These are phyloP conservation scores for Trametes pubescens DNA, from an alignment of 1,284 basidiomycete genomes.

Conservation along the genomic window DNA sequence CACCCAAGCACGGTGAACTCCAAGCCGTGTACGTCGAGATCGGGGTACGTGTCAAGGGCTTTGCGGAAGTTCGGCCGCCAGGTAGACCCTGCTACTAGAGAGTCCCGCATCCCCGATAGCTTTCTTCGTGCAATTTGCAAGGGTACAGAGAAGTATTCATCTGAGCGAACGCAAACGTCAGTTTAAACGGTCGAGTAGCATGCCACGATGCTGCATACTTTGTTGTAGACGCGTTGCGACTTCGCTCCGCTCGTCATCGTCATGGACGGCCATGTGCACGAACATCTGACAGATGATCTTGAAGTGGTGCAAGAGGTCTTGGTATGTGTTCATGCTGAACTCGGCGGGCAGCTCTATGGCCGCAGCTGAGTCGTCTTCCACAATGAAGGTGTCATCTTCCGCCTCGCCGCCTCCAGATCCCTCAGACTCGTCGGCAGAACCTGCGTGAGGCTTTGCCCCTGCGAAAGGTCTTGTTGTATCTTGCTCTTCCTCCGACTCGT, in stretches of 20 bases:
- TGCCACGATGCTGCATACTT: conserved; percentile 47
- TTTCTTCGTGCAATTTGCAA: conserved; percentile 69
- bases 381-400: conserved; percentile 69
- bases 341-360: conserved; percentile 65
- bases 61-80: conserved; percentile 79
- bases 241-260: conserved; percentile 55
- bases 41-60: conserved; percentile 70
- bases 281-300: conserved; percentile 88
- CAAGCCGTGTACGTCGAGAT: conserved; percentile 60
- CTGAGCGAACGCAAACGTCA: conserved; percentile 32
- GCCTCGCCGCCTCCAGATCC: conserved; percentile 34
- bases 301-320: conserved; percentile 80
- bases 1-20: conserved; percentile 69
- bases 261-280: conserved; percentile 77
- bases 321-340: conserved; percentile 81
- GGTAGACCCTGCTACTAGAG: conserved; percentile 78
- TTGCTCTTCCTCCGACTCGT: conserved; percentile 49
- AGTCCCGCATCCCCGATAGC: conserved; percentile 71
- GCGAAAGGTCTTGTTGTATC: conserved; percentile 48
- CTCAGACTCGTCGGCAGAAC: conserved; percentile 7
- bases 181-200: neutral
- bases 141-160: conserved; percentile 78
- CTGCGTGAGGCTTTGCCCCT: conserved; percentile 51
- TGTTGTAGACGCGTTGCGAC: conserved; percentile 63
- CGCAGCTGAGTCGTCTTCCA: conserved; percentile 68